phyloP scores from a whole-genome alignment of 1,284 basidiomycete genomes.

The Malassezia nana region DNA sequence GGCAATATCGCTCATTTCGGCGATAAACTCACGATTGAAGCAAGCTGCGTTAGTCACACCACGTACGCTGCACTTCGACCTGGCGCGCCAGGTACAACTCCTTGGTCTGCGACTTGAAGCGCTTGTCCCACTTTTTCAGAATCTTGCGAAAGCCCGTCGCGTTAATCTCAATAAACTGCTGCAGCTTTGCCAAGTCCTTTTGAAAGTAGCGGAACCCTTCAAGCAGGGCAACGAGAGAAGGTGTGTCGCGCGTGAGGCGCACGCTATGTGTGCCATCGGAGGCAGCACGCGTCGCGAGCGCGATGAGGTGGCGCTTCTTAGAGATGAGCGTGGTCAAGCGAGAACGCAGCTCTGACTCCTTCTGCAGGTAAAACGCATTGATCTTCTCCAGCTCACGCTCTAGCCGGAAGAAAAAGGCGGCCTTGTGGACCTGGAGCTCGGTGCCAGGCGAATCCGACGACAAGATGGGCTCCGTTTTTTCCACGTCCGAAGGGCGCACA shows the following conservation, averaged over 20 bases:
- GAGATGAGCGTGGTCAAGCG: constrained; percentile 85
- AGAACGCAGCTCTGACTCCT: constrained; percentile 82
- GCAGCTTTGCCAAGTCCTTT: constrained; percentile 83
- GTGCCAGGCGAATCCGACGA: constrained; percentile 30
- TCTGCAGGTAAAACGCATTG: constrained; percentile 97
- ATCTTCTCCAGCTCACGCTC: constrained; percentile 99
- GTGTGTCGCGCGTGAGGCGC: constrained; percentile 38
- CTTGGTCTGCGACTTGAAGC: constrained; percentile 84
- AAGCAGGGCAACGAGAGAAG: constrained; percentile 58
- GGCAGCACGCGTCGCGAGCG: constrained; percentile 31
- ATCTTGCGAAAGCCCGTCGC: constrained; percentile 96
- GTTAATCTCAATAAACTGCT: constrained; percentile 98
- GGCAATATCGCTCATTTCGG: constrained; percentile 87
- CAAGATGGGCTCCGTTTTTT: constrained; percentile 23
- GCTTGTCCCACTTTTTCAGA: constrained; percentile 97
- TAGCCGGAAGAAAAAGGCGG: constrained; percentile 97
- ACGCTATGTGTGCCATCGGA: neutral
- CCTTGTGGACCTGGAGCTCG: constrained; percentile 64
- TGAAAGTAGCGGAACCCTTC: constrained; percentile 93
- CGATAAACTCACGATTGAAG: constrained; percentile 84
- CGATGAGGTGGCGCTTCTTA: constrained; percentile 71
- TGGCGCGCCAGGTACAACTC: constrained; percentile 93
- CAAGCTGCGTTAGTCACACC: constrained; percentile 18
- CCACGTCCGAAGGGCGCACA: constrained; percentile 55
- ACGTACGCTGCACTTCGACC: constrained; percentile 86